phyloP scores from a whole-genome alignment of 345 rosid species.

The Camelina hispida region DNA sequence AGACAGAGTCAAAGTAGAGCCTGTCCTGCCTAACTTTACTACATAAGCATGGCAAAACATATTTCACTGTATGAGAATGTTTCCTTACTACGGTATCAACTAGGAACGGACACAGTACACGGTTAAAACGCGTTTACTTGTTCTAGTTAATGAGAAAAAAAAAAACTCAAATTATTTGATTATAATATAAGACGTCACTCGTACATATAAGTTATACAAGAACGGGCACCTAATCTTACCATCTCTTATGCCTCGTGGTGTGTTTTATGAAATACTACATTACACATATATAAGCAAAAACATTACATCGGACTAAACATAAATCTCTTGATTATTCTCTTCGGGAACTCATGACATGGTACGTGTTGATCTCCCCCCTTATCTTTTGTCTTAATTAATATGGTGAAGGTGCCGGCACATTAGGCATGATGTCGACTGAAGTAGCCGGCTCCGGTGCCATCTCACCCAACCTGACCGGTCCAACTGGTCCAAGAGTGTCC shows the following conservation, averaged over 20 bases:
- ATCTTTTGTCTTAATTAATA: background rate
- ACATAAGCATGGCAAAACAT: background rate
- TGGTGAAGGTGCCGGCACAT: constrained; percentile 17
- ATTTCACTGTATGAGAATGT: background rate
- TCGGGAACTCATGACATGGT: constrained; percentile 6
- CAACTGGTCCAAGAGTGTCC: constrained; percentile 41
- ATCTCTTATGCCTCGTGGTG: constrained; percentile 3
- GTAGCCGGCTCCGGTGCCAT: constrained; percentile 38
- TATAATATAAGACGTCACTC: constrained; percentile 1
- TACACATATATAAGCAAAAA: background rate
- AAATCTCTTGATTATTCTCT: constrained; percentile 20
- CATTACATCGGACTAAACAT: constrained; percentile 6
- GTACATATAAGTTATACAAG: constrained; percentile 14
- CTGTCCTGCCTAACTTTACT: background rate
- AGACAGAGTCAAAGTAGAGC: background rate
- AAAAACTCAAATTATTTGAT: constrained; percentile 19
- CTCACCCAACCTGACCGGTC: constrained; percentile 25
- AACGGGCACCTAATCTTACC: constrained; percentile 4
- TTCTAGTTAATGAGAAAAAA: background rate
- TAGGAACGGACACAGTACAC: background rate
- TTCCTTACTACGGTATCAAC: background rate
- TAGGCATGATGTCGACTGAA: background rate
- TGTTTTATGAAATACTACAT: background rate
- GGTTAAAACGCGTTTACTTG: no score
- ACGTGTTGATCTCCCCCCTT: constrained; percentile 7